Conservation (phyloP, 768 basidiomycete species). For the Hygrophoropsis aurantiaca region DNA sequence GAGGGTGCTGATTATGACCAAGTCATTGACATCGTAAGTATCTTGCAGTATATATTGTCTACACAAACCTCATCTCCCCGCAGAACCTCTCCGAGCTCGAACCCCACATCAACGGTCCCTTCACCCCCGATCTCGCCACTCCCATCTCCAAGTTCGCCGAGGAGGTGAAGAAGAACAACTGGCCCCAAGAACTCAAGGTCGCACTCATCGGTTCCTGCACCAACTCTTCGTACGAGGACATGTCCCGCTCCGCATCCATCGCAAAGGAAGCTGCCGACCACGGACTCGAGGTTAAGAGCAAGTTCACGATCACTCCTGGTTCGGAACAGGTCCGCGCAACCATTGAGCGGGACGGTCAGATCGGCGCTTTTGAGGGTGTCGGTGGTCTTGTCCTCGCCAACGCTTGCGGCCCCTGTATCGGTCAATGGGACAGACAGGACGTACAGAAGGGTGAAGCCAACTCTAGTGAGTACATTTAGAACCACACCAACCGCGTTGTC, state of each 20-base stretch:
- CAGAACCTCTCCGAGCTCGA: conserved; percentile 96
- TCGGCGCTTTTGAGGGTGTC: conserved; percentile 79
- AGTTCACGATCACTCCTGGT: conserved; percentile 98
- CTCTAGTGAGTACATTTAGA: conserved; percentile 66
- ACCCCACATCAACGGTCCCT: conserved; percentile 99
- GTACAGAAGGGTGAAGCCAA: conserved; percentile 96
- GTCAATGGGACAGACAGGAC: conserved; percentile 97
- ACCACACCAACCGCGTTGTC: conserved; percentile 1
- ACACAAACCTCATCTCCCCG: background rate
- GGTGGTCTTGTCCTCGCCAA: conserved; percentile 96
- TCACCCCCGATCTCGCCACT: conserved; percentile 99
- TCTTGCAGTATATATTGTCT: background rate
- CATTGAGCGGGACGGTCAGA: conserved; percentile 94
- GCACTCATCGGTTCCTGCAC: conserved; percentile 99
- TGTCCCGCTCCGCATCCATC: conserved; percentile 96
- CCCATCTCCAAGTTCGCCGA: conserved; percentile 94
- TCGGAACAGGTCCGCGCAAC: conserved; percentile 98
- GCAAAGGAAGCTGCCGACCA: conserved; percentile 85
- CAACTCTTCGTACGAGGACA: conserved; percentile 99
- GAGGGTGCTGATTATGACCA: conserved; percentile 91
- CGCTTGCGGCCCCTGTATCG: conserved; percentile 98
- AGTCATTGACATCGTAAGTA: conserved; percentile 82
- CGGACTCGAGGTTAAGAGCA: conserved; percentile 86
- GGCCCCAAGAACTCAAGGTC: conserved; percentile 97
- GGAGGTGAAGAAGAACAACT: conserved; percentile 91